Evolutionary conservation across 2,329 filamentous ascomycete genomes (phyloP).

Genomic region (Raffaelea arxii): DNA sequence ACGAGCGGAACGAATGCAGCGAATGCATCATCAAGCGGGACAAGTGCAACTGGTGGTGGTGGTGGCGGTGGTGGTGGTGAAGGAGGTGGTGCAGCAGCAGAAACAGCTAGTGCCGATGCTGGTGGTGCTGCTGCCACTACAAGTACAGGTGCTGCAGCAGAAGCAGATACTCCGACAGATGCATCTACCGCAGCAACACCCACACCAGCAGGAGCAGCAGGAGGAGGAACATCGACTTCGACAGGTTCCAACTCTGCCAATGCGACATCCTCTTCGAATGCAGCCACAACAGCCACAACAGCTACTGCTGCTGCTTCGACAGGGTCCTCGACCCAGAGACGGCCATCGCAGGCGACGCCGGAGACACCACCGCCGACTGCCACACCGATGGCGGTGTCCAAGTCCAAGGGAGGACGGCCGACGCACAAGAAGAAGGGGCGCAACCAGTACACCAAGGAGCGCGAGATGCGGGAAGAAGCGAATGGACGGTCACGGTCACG

Average conservation of each 20-base stretch:
- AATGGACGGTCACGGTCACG: constrained; percentile 45
- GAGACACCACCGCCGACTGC: constrained; percentile 35
- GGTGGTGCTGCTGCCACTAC: too few species aligned
- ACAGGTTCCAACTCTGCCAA: constrained; percentile 8
- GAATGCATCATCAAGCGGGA: not conserved
- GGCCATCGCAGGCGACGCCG: constrained; percentile 33
- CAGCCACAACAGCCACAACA: not conserved
- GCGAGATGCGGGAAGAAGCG: constrained; percentile 47
- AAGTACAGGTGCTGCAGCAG: too few species aligned
- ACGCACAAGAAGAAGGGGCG: constrained; percentile 60
- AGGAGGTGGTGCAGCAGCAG: too few species aligned
- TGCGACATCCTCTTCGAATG: not conserved
- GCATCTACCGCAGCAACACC: constrained; percentile 7
- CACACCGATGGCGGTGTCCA: constrained; percentile 36
- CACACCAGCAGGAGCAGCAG: constrained; percentile 12
- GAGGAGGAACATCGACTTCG: constrained; percentile 12
- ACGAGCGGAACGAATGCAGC: constrained; percentile 5
- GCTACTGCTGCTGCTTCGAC: constrained; percentile 12
- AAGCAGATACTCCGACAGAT: not conserved
- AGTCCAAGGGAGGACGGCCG: constrained; percentile 51
- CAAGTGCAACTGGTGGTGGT: constrained; percentile 8
- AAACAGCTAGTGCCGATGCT: too few species aligned
- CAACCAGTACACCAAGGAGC: constrained; percentile 76
- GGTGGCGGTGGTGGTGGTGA: too few species aligned
- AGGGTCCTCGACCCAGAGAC: constrained; percentile 30